Conservation (phyloP, 208 protist genomes). For the Leishmania aethiopica region DNA sequence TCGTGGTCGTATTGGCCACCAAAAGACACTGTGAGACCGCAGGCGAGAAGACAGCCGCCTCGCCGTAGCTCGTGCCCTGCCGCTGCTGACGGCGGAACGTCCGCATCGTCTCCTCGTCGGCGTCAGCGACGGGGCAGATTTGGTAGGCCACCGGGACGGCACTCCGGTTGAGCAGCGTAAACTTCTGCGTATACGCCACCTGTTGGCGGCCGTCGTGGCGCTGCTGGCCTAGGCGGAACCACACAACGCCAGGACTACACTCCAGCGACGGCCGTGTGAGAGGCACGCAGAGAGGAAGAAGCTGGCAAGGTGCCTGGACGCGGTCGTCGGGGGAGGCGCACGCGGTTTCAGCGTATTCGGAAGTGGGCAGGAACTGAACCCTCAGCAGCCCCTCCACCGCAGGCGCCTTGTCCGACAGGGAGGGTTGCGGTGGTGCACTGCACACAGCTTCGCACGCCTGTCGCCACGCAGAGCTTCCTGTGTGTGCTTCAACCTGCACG, state of each 20-base stretch:
- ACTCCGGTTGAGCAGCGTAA: conserved; percentile 63
- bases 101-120: conserved; percentile 8
- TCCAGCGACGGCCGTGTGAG: conserved; percentile 49
- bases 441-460: neutral
- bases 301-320: conserved; percentile 24
- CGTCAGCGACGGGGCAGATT: conserved; percentile 31
- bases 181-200: conserved; percentile 55
- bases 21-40: neutral
- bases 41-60: neutral
- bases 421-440: neutral
- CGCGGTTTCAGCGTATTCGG: neutral
- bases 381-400: conserved; percentile 23
- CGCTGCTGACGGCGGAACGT: conserved; percentile 26
- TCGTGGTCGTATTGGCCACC: conserved; percentile 19
- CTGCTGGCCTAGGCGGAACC: conserved; percentile 80
- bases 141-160: conserved; percentile 47
- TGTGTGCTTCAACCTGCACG: conserved; percentile 40
- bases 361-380: conserved; percentile 31
- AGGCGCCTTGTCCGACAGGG: neutral
- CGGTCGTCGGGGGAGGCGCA: neutral
- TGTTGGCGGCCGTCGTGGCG: conserved; percentile 81
- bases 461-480: conserved; percentile 22
- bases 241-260: conserved; percentile 53
- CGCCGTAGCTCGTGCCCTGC: conserved; percentile 1
- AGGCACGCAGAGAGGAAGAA: conserved; percentile 51